These are phyloP conservation scores for Neodidymelliopsis sp. DNA, from an alignment of 2,329 filamentous ascomycete species.

Conservation along the genomic window DNA sequence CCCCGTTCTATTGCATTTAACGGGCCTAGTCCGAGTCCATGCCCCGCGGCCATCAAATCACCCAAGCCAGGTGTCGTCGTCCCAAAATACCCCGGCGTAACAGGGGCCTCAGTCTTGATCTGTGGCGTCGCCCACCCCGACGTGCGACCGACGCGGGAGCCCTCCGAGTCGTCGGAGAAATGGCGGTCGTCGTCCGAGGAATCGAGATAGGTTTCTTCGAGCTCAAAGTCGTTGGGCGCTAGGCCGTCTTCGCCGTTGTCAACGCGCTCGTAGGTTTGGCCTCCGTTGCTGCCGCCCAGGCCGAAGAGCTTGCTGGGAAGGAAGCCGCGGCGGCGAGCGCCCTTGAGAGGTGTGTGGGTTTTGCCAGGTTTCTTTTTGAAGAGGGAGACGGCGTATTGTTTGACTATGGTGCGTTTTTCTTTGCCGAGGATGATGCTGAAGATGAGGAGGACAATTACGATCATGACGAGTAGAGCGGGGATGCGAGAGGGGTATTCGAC, in stretches of 20 bases:
- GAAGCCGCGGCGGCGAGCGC: conserved; percentile 51
- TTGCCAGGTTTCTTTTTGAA: conserved; percentile 53
- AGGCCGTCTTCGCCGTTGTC: conserved; percentile 74
- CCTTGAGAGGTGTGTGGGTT: conserved; percentile 26
- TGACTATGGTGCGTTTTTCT: conserved; percentile 70
- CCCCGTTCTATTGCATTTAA: conserved; percentile 60
- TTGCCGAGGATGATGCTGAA: conserved; percentile 80
- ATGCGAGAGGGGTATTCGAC: conserved; percentile 70
- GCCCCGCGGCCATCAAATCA: conserved; percentile 40
- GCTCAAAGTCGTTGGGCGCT: conserved; percentile 75
- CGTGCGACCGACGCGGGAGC: conserved; percentile 63
- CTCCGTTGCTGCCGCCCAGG: conserved; percentile 42
- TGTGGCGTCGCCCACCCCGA: conserved; percentile 75
- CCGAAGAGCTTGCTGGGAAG: conserved; percentile 68
- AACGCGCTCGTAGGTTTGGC: conserved; percentile 77
- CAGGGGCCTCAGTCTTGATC: conserved; percentile 50
- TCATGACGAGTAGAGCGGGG: conserved; percentile 77
- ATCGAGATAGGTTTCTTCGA: conserved; percentile 56
- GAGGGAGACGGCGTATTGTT: conserved; percentile 61
- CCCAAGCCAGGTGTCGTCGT: not conserved
- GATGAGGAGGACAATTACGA: conserved; percentile 74
- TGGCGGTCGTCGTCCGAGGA: conserved; percentile 66
- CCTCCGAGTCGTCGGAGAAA: conserved; percentile 66
- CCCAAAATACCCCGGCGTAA: conserved; percentile 32
- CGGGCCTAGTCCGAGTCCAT: conserved; percentile 41